Base-by-base conservation (phyloP, 495 filamentous ascomycete species). In the Penicillium turbatum region DNA sequence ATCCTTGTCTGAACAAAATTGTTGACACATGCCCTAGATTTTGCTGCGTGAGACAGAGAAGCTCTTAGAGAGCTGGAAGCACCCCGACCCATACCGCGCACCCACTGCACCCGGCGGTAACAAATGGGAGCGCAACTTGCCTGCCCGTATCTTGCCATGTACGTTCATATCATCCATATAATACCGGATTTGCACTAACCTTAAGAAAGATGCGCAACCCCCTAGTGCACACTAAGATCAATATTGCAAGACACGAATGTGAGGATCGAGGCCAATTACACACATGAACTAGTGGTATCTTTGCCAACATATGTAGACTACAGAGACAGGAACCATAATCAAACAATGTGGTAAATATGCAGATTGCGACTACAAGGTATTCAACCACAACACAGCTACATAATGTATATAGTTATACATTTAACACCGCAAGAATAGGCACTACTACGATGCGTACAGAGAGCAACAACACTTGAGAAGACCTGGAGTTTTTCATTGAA, bases 91-190 rank as follows among this genome's bases (percentile, higher is more conserved):
- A 27, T 97, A 96, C 66, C 71, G 78, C 51, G 81, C 84, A 43
- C 93, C 93, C 7, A 92, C 90, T 15, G 92, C 93, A 11, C 93
- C 93, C 15, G 93, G 93, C 81, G 93, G 92, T 51, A 96, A 90
- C 50, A 97, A 97, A 79, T 97, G 86, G 71, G 93, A 97, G 73
- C 82, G 93, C 67, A 99, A 97, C 66, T 65, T 99, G 38, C 90
- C 90, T 19, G 76, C 79, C 47, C 91, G 82, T 21, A 84, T 82
- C 62, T 75, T 92, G 21, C 86, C 88, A 55, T 86, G 92, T 96
- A 76, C 76, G 92, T 82, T 46, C 5, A 11, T 24, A 6, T 13
- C 40, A 9, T 17, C 8, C 8, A n/a, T 19, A 4, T n/a, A 4
- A 27, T 3, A 7, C 2, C 7, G 5, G 5, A 30, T 11, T 11